Conservation (phyloP, 2,329 filamentous ascomycete genomes). For the Rhexocercosporidium sp. region DNA sequence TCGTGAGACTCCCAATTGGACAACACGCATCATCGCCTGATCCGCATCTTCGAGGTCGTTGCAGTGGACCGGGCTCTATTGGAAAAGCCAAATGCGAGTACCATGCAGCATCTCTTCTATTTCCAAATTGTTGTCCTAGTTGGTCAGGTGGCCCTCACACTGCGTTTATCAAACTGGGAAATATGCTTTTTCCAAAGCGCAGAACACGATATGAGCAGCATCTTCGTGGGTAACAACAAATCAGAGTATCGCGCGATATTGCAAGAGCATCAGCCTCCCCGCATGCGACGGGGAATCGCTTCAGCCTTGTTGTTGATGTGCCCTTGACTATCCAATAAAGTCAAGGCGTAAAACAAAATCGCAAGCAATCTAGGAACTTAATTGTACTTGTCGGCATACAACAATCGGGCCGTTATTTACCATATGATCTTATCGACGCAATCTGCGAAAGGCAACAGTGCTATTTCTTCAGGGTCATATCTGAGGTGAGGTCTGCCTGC, state of each 20-base stretch:
- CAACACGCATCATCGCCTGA: neutral
- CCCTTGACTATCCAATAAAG: neutral
- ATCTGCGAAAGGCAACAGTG: neutral
- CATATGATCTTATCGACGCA: neutral
- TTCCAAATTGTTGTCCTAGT: neutral
- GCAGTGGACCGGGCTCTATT: neutral
- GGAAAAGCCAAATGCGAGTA: neutral
- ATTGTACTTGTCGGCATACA: neutral
- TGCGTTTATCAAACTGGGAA: neutral
- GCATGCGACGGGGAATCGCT: neutral
- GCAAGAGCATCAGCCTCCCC: neutral
- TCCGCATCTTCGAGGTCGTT: neutral
- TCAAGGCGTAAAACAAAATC: neutral
- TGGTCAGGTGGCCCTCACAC: neutral
- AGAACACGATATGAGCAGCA: neutral
- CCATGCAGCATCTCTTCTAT: neutral
- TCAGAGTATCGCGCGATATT: neutral
- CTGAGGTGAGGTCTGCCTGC: neutral
- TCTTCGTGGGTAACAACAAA: neutral
- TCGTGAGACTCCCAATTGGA: neutral
- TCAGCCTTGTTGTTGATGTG: constrained; percentile 1
- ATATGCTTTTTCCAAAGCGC: neutral
- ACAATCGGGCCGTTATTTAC: neutral
- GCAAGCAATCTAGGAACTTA: neutral
- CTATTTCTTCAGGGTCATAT: neutral